These are phyloP conservation scores for Panaeolus cyanescens DNA, from an alignment of 768 basidiomycete genomes.

Conservation along the genomic window DNA sequence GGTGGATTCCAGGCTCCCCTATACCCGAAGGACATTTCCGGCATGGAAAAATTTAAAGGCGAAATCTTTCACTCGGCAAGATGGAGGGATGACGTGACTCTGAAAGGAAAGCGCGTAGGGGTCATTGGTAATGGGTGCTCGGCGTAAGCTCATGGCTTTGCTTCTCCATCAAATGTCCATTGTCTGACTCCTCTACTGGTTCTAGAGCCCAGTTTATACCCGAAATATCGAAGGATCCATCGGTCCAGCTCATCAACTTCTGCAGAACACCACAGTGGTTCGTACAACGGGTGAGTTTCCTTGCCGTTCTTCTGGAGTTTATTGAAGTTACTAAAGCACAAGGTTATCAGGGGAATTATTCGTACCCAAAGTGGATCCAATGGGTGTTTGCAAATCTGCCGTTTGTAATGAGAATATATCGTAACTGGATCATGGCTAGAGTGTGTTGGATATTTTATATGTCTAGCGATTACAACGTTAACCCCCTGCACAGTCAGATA, in stretches of 20 bases:
- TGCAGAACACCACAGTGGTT: conserved; percentile 64
- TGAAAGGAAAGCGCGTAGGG: conserved; percentile 55
- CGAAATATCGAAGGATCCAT: conserved; percentile 48
- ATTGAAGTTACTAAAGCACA: not conserved
- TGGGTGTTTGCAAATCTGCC: conserved; percentile 60
- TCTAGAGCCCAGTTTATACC: conserved; percentile 64
- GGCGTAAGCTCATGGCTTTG: conserved; percentile 39
- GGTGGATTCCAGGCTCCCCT: conserved; percentile 50
- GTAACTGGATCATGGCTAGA: conserved; percentile 47
- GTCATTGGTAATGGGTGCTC: conserved; percentile 68
- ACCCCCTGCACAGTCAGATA: conserved; percentile 33
- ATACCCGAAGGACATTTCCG: conserved; percentile 45
- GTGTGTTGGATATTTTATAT: conserved; percentile 29
- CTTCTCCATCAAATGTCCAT: not conserved
- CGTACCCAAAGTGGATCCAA: conserved; percentile 45
- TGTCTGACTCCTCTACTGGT: conserved; percentile 5
- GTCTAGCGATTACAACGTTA: not conserved
- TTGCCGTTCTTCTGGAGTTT: not conserved
- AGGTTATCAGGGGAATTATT: conserved; percentile 33
- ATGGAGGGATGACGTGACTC: conserved; percentile 55
- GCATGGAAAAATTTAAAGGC: conserved; percentile 49
- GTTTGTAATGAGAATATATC: conserved; percentile 46
- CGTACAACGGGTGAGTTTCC: conserved; percentile 44
- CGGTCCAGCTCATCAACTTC: conserved; percentile 56
- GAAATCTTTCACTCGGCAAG: conserved; percentile 53